Percentiles rank a stretch among this genome's conserved stretches.
These are phyloP conservation scores for Acer saccharum DNA, from an alignment of 345 rosid genomes.

Conservation along the genomic window DNA sequence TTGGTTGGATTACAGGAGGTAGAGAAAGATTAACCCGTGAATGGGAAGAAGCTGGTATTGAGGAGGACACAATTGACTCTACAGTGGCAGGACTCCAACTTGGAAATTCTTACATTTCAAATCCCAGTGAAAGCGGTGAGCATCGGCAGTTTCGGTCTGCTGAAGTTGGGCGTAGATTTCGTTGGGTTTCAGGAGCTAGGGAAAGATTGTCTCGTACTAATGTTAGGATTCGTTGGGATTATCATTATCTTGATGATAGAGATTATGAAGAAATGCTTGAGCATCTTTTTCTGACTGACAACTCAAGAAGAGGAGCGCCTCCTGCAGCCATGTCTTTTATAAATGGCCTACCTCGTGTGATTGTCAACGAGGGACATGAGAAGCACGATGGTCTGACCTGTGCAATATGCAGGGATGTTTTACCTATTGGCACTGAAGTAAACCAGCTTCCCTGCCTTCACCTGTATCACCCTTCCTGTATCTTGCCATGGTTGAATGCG, in stretches of 20 bases:
- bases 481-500: conserved; percentile 80
- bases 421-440: conserved; percentile 53
- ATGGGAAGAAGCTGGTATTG: neutral
- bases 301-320: conserved; percentile 85
- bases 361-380: conserved; percentile 46
- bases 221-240: conserved; percentile 51
- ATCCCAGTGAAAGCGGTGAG: conserved; percentile 10
- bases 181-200: conserved; percentile 42
- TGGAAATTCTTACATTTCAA: neutral
- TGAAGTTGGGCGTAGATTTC: conserved; percentile 39
- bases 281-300: conserved; percentile 71
- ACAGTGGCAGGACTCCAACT: neutral
- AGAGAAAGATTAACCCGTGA: conserved; percentile 36
- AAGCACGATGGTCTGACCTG: conserved; percentile 56
- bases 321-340: conserved; percentile 77
- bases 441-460: conserved; percentile 88
- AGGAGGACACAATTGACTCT: neutral
- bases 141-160: conserved; percentile 35
- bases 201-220: conserved; percentile 36
- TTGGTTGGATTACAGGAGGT: conserved; percentile 41
- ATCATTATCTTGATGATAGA: conserved; percentile 64
- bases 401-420: conserved; percentile 89
- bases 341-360: conserved; percentile 57
- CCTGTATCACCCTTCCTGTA: conserved; percentile 76
- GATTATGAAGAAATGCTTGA: conserved; percentile 77